A percentile compares a stretch with the other conserved stretches of the same genome.
Conservation (phyloP, 2,329 filamentous ascomycete species). For the Zymoseptoria brevis region DNA sequence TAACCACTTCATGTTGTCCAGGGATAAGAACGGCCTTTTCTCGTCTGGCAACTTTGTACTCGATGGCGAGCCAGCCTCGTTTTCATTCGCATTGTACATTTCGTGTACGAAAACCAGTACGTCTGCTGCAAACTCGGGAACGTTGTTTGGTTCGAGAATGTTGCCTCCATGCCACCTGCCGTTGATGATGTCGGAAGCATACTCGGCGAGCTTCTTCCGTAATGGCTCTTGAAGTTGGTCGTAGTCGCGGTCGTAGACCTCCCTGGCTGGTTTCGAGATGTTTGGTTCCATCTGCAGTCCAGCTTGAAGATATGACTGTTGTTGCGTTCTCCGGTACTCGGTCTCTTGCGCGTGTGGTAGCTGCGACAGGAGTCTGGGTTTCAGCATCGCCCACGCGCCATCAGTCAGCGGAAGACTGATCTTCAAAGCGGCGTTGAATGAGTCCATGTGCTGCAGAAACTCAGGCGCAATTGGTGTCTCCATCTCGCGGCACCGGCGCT, state of each 20-base stretch:
- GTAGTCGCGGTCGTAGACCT: conserved; percentile 60
- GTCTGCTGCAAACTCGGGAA: conserved; percentile 62
- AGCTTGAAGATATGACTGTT: conserved; percentile 36
- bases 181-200: conserved; percentile 63
- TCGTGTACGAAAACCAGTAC: conserved; percentile 52
- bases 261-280: conserved; percentile 46
- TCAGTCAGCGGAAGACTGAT: conserved; percentile 62
- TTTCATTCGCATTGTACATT: conserved; percentile 42
- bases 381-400: conserved; percentile 60
- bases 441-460: conserved; percentile 60
- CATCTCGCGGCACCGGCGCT: conserved; percentile 56
- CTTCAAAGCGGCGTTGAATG: conserved; percentile 65
- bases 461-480: conserved; percentile 56
- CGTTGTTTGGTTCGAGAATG: conserved; percentile 55
- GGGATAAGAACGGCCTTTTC: conserved; percentile 43
- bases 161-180: conserved; percentile 57
- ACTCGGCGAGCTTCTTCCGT: conserved; percentile 54
- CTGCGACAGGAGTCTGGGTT: conserved; percentile 59
- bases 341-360: conserved; percentile 54
- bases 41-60: conserved; percentile 1
- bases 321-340: conserved; percentile 39
- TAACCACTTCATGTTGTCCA: conserved; percentile 83
- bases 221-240: conserved; percentile 62
- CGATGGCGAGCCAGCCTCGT: conserved; percentile 17
- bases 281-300: conserved; percentile 41